A percentile compares a stretch with the other conserved stretches of the same genome.
Evolutionary conservation across 352 stramenopile genomes (phyloP).

Genomic region (Pythium oligandrum): DNA sequence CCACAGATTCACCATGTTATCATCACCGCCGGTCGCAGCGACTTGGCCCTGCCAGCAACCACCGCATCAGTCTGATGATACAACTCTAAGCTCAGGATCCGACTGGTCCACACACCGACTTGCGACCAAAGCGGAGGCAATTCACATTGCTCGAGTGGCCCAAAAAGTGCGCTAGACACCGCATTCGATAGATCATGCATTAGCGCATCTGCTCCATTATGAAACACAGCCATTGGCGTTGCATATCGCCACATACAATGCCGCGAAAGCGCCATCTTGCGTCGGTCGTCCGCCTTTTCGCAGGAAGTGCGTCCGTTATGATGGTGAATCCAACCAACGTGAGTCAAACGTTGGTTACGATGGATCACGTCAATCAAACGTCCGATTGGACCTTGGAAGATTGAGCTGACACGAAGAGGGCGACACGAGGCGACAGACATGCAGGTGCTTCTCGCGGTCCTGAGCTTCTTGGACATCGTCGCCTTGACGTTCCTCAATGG

Average conservation of each 20-base stretch:
- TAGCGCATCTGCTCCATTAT: not conserved
- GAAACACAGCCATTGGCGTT: no score
- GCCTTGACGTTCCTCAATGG: conserved; percentile 85
- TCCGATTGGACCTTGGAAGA: no score
- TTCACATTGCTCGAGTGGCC: conserved; percentile 80
- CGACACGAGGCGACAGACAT: conserved; percentile 19
- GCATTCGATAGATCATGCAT: not conserved
- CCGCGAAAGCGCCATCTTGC: conserved; percentile 37
- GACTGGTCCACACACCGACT: conserved; percentile 44
- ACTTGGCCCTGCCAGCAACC: conserved; percentile 55
- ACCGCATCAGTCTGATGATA: conserved; percentile 3
- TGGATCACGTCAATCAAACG: no score
- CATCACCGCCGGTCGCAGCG: conserved; percentile 65
- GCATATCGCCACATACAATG: conserved; percentile 36
- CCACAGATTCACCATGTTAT: conserved; percentile 83
- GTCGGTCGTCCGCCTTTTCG: not conserved
- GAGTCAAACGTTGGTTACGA: no score
- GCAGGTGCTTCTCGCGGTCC: conserved; percentile 69
- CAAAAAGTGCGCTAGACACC: conserved; percentile 64
- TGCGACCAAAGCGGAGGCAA: conserved; percentile 74
- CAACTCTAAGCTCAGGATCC: not conserved
- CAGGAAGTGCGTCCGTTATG: conserved; percentile 8
- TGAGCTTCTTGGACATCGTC: conserved; percentile 82
- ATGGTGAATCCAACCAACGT: no score
- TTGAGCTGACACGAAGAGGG: no score